Percentiles rank a stretch among this genome's conserved stretches.
Evolutionary conservation across 75 land plant species (phyloP).

Genomic region (Sequoia sempervirens): DNA sequence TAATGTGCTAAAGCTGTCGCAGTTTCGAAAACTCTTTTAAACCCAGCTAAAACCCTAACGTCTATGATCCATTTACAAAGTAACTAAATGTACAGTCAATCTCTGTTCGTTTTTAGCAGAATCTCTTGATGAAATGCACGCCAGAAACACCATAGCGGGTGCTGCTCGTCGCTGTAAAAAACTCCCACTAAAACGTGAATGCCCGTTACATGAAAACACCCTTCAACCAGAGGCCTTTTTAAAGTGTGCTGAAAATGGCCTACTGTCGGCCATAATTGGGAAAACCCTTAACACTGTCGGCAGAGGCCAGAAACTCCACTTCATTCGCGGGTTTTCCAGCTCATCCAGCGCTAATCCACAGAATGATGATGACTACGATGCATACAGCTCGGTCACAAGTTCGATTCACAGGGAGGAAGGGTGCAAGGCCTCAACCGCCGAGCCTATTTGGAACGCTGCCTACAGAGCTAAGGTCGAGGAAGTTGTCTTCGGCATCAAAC

Average conservation of each 20-base stretch:
- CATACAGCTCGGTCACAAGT: not conserved
- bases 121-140: not conserved
- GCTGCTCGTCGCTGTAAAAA: not conserved
- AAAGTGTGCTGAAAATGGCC: not conserved
- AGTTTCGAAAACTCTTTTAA: too few relatives aligned
- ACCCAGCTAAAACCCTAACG: too few relatives aligned
- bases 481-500: slow-evolving; percentile 27
- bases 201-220: not conserved
- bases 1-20: too few relatives aligned
- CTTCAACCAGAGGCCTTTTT: not conserved
- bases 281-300: not conserved
- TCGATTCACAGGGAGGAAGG: not conserved
- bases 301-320: not conserved
- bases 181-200: not conserved
- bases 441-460: slow-evolving; percentile 25
- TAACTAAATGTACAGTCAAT: too few relatives aligned
- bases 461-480: slow-evolving; percentile 36
- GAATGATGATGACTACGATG: not conserved
- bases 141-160: not conserved
- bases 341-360: not conserved
- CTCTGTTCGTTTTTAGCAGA: not conserved
- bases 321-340: not conserved
- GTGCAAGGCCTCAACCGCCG: not conserved
- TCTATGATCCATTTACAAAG: too few relatives aligned
- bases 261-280: not conserved